A percentile compares a stretch with the other conserved stretches of the same genome.
These are phyloP conservation scores for Miamiensis avidus DNA, from an alignment of 169 alveolate genomes.

Conservation along the genomic window DNA sequence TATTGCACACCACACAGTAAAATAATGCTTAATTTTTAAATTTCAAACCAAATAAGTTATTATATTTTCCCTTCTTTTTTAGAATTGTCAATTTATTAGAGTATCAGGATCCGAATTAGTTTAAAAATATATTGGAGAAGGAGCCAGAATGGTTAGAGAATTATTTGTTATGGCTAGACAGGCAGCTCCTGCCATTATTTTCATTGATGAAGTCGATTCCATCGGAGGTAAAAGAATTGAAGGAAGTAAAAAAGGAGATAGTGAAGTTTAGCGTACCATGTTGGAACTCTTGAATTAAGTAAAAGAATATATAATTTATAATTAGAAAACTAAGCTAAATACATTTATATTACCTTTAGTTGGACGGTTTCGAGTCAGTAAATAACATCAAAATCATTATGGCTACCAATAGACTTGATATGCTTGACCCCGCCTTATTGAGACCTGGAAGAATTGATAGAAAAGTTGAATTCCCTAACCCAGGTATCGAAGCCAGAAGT, in stretches of 20 bases:
- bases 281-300: constrained; percentile 63
- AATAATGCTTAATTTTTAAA: not conserved
- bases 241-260: constrained; percentile 93
- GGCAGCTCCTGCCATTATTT: constrained; percentile 97
- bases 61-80: not conserved
- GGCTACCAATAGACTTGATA: constrained; percentile 91
- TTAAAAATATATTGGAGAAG: constrained; percentile 99
- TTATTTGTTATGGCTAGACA: constrained; percentile 97
- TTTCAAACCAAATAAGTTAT: no score
- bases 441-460: constrained; percentile 97
- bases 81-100: constrained; percentile 97
- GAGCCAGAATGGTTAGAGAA: constrained; percentile 99
- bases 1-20: constrained; percentile 97
- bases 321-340: constrained; percentile 5
- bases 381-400: constrained; percentile 85
- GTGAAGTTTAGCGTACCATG: constrained; percentile 93
- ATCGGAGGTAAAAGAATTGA: constrained; percentile 95
- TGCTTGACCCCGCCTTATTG: constrained; percentile 86
- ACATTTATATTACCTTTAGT: constrained; percentile 63
- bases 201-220: constrained; percentile 98
- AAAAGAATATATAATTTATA: not conserved
- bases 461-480: constrained; percentile 97
- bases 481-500: constrained; percentile 88
- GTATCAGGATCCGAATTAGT: constrained; percentile 99
- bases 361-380: constrained; percentile 89